Base-by-base conservation (phyloP, 2,329 filamentous ascomycete genomes). In the Myriosclerotinia duriaeana region DNA sequence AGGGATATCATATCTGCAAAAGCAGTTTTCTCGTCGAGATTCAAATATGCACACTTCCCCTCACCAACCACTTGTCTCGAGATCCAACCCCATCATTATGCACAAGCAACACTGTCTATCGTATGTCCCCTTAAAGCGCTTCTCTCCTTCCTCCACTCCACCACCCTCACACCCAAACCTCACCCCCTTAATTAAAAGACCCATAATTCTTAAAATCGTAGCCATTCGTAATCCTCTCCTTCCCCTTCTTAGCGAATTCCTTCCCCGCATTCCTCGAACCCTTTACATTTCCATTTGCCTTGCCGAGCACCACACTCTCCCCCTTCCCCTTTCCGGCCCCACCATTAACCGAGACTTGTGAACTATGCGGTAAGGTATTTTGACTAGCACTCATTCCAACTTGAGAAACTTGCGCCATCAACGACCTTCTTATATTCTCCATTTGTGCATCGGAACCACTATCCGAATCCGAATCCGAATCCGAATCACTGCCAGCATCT, bases 181-280 rank as follows among this genome's bases (percentile, higher is more conserved):
- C 8, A 55, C n/a, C 30, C 20, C 22, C n/a, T 61, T 11, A 65
- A 40, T 61, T 65, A 15, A 65, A 36, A 20, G 54, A 34, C 17
- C 64, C 64, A 53, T 53, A 65, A 38, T 3, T n/a, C 38, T 65
- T 65, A 20, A 65, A 65, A 14, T 65, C 46, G 53, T 48, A 65
- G 26, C 64, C 64, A 17, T 65, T 65, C 17, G 64, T 65, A 55
- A 66, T 66, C 20, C 52, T 54, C 5, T 63, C 50, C 40, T 20
- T 58, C 15, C 50, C 52, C 8, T 66, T 63, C 34, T 63, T 66
- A n/a, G 15, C 17, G n/a, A 66, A 52, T 22, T 66, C 64, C 14
- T 66, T 66, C 40, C 64, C 64, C 15, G 64, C 64, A 55, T n/a
- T 63, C 15, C 58, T 63, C 12, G 55, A 65, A 61, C 34, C 36